phyloP scores from a whole-genome alignment of 805 yeast genomes.

The Saccharomycopsis oosterbeekiorum region DNA sequence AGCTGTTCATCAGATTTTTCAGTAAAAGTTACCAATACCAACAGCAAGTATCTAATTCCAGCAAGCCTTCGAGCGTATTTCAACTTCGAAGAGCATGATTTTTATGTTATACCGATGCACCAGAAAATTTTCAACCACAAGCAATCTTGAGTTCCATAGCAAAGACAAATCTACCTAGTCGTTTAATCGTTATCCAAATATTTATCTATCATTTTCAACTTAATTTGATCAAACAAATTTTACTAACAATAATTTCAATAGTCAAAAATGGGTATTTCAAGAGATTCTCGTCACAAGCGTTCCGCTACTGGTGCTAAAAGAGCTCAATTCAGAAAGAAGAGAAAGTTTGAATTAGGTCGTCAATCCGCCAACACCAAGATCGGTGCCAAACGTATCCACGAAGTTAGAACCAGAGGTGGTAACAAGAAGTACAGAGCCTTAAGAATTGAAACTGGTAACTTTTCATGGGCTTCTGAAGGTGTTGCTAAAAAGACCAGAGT shows the following conservation, averaged over 20 bases:
- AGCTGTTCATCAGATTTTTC: too few species aligned
- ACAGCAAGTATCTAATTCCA: too few species aligned
- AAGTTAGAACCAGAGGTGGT: constrained; percentile 99
- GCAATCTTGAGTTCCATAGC: too few species aligned
- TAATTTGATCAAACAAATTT: too few species aligned
- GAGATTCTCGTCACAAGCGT: constrained; percentile 99
- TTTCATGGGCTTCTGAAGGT: constrained; percentile 99
- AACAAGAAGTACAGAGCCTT: constrained; percentile 99
- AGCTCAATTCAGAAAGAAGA: constrained; percentile 99
- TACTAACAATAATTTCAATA: constrained; percentile 15
- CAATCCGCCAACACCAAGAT: constrained; percentile 99
- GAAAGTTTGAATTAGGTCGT: constrained; percentile 99
- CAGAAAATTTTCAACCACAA: too few species aligned
- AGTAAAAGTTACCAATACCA: too few species aligned
- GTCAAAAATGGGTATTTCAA: constrained; percentile 95
- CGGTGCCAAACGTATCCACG: constrained; percentile 97
- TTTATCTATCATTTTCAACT: too few species aligned
- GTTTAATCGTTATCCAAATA: too few species aligned
- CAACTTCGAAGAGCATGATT: too few species aligned
- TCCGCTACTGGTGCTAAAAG: constrained; percentile 99
- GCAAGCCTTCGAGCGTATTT: too few species aligned
- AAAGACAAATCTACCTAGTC: too few species aligned
- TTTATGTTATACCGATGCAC: too few species aligned
- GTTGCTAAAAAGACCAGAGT: constrained; percentile 98
- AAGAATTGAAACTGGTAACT: constrained; percentile 98